Evolutionary conservation across 2,329 filamentous ascomycete species (phyloP), one percentile per base, ranked within the genome.

Genomic region (Phyllosticta citrichinensis): DNA sequence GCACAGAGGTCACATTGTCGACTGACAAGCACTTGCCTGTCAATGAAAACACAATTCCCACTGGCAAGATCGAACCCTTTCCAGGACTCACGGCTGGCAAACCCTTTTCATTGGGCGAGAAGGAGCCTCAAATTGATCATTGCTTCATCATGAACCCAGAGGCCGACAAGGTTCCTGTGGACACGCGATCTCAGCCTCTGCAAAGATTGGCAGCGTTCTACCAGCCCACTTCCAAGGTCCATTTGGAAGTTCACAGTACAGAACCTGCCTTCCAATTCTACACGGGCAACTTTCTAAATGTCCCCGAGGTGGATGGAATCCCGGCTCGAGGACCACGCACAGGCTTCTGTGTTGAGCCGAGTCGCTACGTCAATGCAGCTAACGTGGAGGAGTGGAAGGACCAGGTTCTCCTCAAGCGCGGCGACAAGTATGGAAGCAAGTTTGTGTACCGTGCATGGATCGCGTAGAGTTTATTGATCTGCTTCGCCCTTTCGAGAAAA

Each of bases 241-340:
- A 95, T 71, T 84, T 97, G 56, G 89, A 97, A 74, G 87, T 96
- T 5, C 79, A 85, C 69, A 94, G 89, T 78, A 97, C 93, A 0
- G 93, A 97, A 79, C 94, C 94, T 0, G 89, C 91, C 0, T 97
- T 97, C 80, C 93, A 97, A 74, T 96, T 97, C 77, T 97, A 97
- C 76, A 95, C 91, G 0, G 94, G 93, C 65, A 87, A 89, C 70
- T 87, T 86, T 70, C 91, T 95, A 65, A 78, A 94, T 67, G 87
- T 96, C 12, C 87, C 89, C 0, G 87, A 74, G 62, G 77, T 79
- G 22, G 79, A 77, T 33, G 80, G 78, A 2, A 74, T 83, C 27
- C 83, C 87, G 0, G 85, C 87, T 0, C 82, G 89, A 56, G 83
- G 81, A 0, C 70, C 83, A 3, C 83, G 91, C 56, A 84, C 86